Evolutionary conservation across 805 yeast genomes (phyloP), one percentile per base, ranked within the genome.

Genomic region (Debaryomyces hansenii): DNA sequence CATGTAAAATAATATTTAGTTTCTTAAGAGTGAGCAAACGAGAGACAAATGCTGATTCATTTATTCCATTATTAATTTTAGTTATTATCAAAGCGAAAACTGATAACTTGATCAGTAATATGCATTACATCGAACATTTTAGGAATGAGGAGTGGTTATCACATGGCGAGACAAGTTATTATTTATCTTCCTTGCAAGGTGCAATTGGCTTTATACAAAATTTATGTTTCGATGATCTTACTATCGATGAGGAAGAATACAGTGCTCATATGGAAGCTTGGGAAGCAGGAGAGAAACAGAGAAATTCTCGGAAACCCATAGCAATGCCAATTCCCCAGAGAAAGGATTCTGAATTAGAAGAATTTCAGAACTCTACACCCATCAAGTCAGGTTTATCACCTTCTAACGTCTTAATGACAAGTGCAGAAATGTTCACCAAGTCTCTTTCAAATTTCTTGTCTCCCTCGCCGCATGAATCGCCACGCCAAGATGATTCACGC

Each of bases 1-100:
- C 94, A 44, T 92, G 97, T 60, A 92, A 92, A 64, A 91, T 94
- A 16, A 85, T 95, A 5, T 91, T 90, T 72, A 95, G 96, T 9
- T 75, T 89, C 47, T 78, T 95, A 40, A 83, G 90, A 51, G 87
- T 83, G 49, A 75, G 82, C 44, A 86, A 83, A 48, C 70, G 74
- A 42, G 92, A 87, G 55, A 70, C 77, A 7, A 91, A 90, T 54
- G 99, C 99, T 0, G 99, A 94, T 66, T 82, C 87, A 33, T 94
- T 94, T 64, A 78, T 94, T n/a, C 99, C 99, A 0, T 63, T 92
- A 36, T 70, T 94, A 43, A 90, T 94, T 20, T 85, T 83, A 54
- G 86, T 92, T 9, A 78, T 91, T 1, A 63, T 92, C 39, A 84
- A 83, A 55, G 82, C 92, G 1, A 80, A 80, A 46, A 82, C 90